Conservation (phyloP, 1,284 basidiomycete species). For the Trichosporon coremiiforme region DNA sequence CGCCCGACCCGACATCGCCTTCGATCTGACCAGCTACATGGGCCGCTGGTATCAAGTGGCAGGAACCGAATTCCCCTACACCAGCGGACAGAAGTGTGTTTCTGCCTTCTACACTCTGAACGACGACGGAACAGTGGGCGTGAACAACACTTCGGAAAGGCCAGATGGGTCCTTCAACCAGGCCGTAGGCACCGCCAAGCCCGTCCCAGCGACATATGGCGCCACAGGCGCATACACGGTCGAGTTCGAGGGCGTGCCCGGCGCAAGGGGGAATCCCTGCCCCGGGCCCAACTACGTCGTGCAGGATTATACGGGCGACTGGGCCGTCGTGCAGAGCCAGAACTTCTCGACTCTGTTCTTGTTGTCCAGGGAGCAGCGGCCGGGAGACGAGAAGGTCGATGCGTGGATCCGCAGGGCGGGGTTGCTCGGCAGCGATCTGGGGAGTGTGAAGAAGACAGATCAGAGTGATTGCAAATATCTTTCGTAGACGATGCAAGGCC, state of each 20-base stretch:
- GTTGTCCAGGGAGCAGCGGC: not conserved
- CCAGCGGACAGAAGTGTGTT: not conserved
- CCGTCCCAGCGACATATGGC: not conserved
- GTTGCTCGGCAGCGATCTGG: not conserved
- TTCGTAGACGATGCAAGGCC: not conserved
- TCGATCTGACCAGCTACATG: not conserved
- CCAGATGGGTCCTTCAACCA: not conserved
- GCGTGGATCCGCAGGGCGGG: not conserved
- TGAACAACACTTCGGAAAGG: not conserved
- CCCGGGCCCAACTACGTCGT: slow-evolving; percentile 15
- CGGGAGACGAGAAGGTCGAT: not conserved
- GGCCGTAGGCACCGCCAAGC: not conserved
- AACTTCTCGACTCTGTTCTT: slow-evolving; percentile 6
- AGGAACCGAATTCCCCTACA: not conserved
- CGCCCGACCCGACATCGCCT: not conserved
- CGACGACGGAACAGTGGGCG: slow-evolving; percentile 9
- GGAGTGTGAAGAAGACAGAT: not conserved
- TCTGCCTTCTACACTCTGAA: slow-evolving; percentile 5
- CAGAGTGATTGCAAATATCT: slow-evolving; percentile 8
- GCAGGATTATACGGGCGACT: slow-evolving; percentile 15
- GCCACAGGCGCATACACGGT: not conserved
- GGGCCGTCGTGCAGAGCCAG: slow-evolving; percentile 10
- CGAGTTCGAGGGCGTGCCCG: not conserved
- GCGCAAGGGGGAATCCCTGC: slow-evolving; percentile 1
- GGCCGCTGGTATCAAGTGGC: slow-evolving; percentile 11